These are phyloP conservation scores for Metschnikowia arizonensis DNA, from an alignment of 805 yeast species.

Conservation along the genomic window DNA sequence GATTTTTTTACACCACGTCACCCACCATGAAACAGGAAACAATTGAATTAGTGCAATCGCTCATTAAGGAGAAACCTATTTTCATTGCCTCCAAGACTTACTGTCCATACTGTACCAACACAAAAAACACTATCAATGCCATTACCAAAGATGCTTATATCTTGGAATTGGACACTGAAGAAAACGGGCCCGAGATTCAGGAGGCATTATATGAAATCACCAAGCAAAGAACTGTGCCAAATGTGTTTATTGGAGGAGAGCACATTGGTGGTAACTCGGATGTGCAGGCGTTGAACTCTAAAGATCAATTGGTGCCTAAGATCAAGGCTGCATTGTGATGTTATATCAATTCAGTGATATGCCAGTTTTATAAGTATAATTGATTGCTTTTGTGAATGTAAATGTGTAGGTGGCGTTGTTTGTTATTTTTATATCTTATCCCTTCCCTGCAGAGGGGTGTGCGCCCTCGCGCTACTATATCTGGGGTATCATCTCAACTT, in stretches of 20 bases:
- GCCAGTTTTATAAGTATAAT: too few species aligned
- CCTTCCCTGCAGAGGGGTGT: too few species aligned
- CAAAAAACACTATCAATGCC: conserved; percentile 20
- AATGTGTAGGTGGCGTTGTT: too few species aligned
- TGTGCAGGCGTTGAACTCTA: conserved; percentile 63
- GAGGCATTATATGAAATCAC: conserved; percentile 49
- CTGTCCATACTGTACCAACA: conserved; percentile 28
- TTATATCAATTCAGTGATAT: too few species aligned
- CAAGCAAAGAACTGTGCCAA: conserved; percentile 93
- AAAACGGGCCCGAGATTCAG: conserved; percentile 29
- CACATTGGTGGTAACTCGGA: conserved; percentile 96
- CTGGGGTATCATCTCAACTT: not conserved
- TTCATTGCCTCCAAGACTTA: conserved; percentile 58
- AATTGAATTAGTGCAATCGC: conserved; percentile 52
- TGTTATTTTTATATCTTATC: too few species aligned
- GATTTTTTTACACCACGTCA: conserved; percentile 23
- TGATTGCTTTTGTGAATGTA: too few species aligned
- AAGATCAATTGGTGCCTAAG: conserved; percentile 51
- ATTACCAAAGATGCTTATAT: conserved; percentile 40
- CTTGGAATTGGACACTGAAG: conserved; percentile 26
- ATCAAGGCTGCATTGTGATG: conserved; percentile 21
- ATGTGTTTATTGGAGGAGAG: conserved; percentile 82
- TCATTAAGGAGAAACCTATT: conserved; percentile 62
- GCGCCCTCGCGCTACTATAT: conserved; percentile 1
- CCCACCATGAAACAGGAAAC: conserved; percentile 59